phyloP scores from a whole-genome alignment of 1,284 basidiomycete species.

The Uromyces viciae-fabae region DNA sequence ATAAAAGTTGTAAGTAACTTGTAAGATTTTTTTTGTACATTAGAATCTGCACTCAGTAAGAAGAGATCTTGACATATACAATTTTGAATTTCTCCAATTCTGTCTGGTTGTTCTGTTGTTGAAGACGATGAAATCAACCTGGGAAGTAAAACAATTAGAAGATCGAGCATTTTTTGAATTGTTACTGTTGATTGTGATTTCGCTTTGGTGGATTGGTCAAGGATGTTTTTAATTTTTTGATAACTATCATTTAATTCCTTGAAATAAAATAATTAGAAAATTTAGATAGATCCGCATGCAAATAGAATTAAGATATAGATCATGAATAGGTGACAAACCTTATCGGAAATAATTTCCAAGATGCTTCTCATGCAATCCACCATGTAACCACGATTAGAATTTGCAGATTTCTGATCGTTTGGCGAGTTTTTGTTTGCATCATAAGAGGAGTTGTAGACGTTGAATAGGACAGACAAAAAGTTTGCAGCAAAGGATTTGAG shows the following conservation, averaged over 20 bases:
- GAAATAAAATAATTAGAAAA: neutral
- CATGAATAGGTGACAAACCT: neutral
- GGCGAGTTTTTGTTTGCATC: neutral
- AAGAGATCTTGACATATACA: neutral
- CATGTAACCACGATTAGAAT: conserved; percentile 28
- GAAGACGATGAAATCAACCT: neutral
- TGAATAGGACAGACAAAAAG: conserved; percentile 33
- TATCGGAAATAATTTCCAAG: conserved; percentile 1
- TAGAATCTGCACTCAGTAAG: neutral
- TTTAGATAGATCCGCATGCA: neutral
- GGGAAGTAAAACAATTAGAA: neutral
- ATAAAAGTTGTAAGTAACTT: conserved; percentile 23
- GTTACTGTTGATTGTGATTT: conserved; percentile 3
- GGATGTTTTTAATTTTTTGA: conserved; percentile 18
- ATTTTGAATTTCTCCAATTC: conserved; percentile 10
- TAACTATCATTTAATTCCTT: conserved; percentile 27
- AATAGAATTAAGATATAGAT: neutral
- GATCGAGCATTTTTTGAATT: conserved; percentile 26
- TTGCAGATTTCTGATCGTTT: neutral
- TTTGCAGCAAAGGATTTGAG: conserved; percentile 25
- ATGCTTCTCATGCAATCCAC: conserved; percentile 32
- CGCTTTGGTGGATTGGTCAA: conserved; percentile 10
- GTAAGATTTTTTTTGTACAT: conserved; percentile 16
- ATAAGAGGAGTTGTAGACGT: conserved; percentile 33
- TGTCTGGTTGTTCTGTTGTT: neutral